These are phyloP conservation scores for Hypoxylon sp. DNA, from an alignment of 2,329 filamentous ascomycete genomes.

Conservation along the genomic window DNA sequence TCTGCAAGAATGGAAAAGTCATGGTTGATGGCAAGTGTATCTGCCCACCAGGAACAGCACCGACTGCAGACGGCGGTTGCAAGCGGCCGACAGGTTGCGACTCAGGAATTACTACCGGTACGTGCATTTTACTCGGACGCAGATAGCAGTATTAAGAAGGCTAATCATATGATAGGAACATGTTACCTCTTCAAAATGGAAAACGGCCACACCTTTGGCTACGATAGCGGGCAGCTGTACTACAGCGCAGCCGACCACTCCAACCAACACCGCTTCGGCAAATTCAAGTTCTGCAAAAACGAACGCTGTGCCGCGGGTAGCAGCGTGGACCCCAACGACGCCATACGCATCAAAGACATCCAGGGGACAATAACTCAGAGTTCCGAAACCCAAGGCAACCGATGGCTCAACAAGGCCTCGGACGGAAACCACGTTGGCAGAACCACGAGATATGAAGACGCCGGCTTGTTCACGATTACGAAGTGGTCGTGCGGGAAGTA, in stretches of 20 bases:
- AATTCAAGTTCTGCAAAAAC: constrained; percentile 36
- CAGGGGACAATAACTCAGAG: constrained; percentile 27
- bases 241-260: constrained; percentile 36
- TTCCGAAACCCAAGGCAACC: constrained; percentile 23
- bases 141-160: neutral
- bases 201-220: constrained; percentile 33
- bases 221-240: constrained; percentile 29
- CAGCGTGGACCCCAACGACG: constrained; percentile 29
- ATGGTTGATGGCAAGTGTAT: constrained; percentile 31
- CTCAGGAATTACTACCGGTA: constrained; percentile 31
- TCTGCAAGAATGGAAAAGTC: constrained; percentile 26
- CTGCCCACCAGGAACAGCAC: constrained; percentile 24
- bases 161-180: constrained; percentile 21
- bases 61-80: constrained; percentile 18
- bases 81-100: constrained; percentile 28
- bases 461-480: constrained; percentile 30
- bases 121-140: neutral
- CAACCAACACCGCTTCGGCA: constrained; percentile 27
- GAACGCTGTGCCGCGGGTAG: constrained; percentile 24
- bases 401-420: constrained; percentile 29
- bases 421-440: constrained; percentile 29
- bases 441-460: constrained; percentile 21
- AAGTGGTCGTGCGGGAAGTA: constrained; percentile 36
- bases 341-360: constrained; percentile 21
- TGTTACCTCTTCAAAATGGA: constrained; percentile 32